Base-by-base conservation (phyloP, 129 eudicot genomes). In the Tanacetum coccineum region DNA sequence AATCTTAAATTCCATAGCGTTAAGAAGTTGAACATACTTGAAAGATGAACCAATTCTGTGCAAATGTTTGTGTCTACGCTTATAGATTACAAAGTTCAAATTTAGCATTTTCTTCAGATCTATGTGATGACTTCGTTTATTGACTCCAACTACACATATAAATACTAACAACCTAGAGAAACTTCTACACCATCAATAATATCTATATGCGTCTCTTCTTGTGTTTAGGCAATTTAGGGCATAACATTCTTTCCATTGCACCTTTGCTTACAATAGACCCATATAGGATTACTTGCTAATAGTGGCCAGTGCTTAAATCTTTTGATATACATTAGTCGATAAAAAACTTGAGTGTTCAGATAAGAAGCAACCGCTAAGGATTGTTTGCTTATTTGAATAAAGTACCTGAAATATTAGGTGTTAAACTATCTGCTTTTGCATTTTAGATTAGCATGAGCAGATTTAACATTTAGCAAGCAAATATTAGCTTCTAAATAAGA, bases 1-100 rank as follows among this genome's bases (percentile, higher is more conserved):
- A 64, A 45, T 45, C 69, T 65, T 26, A 4, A 65, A 47, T 14
- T 53, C 55, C 36, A 45, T 19, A 64, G 13, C 32, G n/a, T 32
- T 54, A 64, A 6, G 21, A 28, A 67, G 32, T 52, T 51, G 2
- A 67, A 4, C 54, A 63, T 9, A 68, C 42, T 30, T 18, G 39
- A 55, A 19, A 21, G 20, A 20, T 39, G 52, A 11, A 13, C 4
- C 36, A 18, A 4, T 40, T 2, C 18, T 20, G 14, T 67, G 17
- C 6, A 51, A 13, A 67, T 13, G 36, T 6, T 13, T 58, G 30
- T 54, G 59, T 70, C 39, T 32, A 32, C 0, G 39, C 39, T 4
- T 32, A 32, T 4, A 32, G 9, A 5, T 8, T 32, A 32, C 5
- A 32, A 32, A 32, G 39, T 32, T 32, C 54, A 42, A n/a, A 45